Conservation (phyloP, 176 grass and related monocot species). For the Paspalum notatum region DNA sequence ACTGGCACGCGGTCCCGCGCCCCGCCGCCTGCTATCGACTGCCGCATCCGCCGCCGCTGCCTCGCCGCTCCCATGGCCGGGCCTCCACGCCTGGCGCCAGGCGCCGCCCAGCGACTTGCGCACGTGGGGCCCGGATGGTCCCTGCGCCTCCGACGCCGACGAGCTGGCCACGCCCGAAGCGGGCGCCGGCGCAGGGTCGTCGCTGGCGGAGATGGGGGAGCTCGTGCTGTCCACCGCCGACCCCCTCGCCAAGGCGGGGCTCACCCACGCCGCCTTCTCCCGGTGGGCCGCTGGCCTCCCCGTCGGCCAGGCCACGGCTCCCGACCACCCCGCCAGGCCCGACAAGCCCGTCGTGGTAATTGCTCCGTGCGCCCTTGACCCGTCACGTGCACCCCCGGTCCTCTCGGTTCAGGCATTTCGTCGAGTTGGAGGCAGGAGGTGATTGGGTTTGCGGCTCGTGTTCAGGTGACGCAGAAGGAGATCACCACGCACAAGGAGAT, state of each 20-base stretch:
- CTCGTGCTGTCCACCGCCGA: conserved; percentile 74
- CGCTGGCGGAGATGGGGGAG: conserved; percentile 72
- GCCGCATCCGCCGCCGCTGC: conserved; percentile 30
- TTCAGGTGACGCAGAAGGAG: conserved; percentile 78
- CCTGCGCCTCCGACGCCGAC: conserved; percentile 40
- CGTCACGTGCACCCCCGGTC: neutral
- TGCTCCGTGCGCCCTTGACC: neutral
- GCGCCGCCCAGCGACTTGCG: conserved; percentile 62
- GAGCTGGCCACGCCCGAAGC: neutral
- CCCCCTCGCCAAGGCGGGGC: conserved; percentile 64
- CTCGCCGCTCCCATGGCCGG: conserved; percentile 63
- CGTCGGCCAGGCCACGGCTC: conserved; percentile 47
- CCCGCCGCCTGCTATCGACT: conserved; percentile 20
- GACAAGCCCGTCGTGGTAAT: conserved; percentile 68
- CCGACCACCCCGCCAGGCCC: conserved; percentile 61
- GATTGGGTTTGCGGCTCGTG: neutral
- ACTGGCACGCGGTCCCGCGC: neutral
- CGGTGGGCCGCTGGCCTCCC: conserved; percentile 56
- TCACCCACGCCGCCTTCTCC: conserved; percentile 81
- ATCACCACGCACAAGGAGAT: conserved; percentile 78
- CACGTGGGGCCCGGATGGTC: conserved; percentile 66
- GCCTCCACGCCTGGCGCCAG: conserved; percentile 70
- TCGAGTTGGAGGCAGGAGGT: conserved; percentile 18
- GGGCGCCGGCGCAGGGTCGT: conserved; percentile 28
- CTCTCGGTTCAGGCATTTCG: conserved; percentile 29